phyloP scores from a whole-genome alignment of 2,329 filamentous ascomycete species.

The Fusarium sp. region DNA sequence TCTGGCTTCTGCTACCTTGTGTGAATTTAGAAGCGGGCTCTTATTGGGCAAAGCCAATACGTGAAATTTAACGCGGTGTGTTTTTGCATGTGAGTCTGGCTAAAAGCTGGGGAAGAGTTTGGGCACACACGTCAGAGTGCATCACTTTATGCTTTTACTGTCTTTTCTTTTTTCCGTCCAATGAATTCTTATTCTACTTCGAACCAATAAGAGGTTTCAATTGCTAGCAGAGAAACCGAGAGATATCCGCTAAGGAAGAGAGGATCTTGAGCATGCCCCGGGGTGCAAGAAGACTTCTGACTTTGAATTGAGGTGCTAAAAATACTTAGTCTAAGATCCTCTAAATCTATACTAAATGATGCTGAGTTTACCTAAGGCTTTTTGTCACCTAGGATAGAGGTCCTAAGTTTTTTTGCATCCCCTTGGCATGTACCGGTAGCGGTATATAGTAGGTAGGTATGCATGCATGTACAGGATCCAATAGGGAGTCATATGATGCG shows the following conservation, averaged over 20 bases:
- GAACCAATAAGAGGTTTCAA: neutral
- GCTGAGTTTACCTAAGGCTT: no score
- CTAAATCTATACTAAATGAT: no score
- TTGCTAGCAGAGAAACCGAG: neutral
- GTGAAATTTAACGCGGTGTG: neutral
- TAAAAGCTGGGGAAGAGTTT: neutral
- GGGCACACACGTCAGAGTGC: constrained; percentile 18
- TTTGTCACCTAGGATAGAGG: no score
- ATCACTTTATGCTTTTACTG: constrained; percentile 2
- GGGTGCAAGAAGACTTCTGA: no score
- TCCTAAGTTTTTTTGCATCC: no score
- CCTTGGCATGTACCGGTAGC: neutral
- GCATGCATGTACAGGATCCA: neutral
- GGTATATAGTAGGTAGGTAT: neutral
- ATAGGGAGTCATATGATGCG: neutral
- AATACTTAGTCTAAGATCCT: no score
- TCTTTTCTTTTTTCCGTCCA: constrained; percentile 3
- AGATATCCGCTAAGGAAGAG: neutral
- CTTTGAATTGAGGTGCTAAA: no score
- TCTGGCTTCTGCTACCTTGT: constrained; percentile 3
- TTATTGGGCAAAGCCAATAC: constrained; percentile 1
- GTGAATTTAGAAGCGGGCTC: neutral
- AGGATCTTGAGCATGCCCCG: neutral
- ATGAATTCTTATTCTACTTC: neutral
- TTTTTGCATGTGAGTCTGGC: constrained; percentile 27